Evolutionary conservation across 1,284 basidiomycete species (phyloP), one percentile per base, ranked within the genome.

Genomic region (Austroboletus rostrupii): DNA sequence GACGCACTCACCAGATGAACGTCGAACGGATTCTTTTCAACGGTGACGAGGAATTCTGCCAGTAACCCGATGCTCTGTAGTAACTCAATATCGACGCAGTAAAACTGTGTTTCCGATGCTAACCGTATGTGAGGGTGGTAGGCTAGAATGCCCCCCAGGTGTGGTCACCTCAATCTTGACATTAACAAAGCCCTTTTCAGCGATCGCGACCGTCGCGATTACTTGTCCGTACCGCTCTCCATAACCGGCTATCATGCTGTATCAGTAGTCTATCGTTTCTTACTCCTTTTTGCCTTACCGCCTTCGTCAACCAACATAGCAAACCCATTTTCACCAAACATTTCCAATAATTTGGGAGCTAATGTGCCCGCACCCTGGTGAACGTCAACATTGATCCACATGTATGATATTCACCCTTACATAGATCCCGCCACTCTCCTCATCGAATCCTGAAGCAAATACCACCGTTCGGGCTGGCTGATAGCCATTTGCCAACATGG

Each of bases 381-480:
- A 38, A 43, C 4, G 16, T 58, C 16, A 47, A 17, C 17, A 29
- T 47, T 12, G 44, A 40, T 12, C 29, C 17, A 31, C 23, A 35
- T 5, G 40, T 41, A 16, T 16, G 33, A n/a, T 5, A 20, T 39
- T 43, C 28, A 29, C 23, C 57, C 56, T 52, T 47, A 70, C 68
- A 42, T 76, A 72, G 41, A 11, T 29, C 12, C 81, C 81, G 45
- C 72, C 68, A 21, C 72, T 72, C 68, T 87, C 84, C 61, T 87
- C 84, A 61, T 87, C 85, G 53, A 79, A 80, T 11, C 85, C 84
- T 31, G 77, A 79, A 10, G 79, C 76, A 17, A 84, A 65, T 7
- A 86, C 73, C 44, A 85, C 69, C 0, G 74, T 74, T 19, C 80
- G 68, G 3, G 61, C 47, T 3, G 80, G 80, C 31, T 63, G 58